phyloP scores from a whole-genome alignment of 2,329 filamentous ascomycete species.

The Pyrenochaeta sp. region DNA sequence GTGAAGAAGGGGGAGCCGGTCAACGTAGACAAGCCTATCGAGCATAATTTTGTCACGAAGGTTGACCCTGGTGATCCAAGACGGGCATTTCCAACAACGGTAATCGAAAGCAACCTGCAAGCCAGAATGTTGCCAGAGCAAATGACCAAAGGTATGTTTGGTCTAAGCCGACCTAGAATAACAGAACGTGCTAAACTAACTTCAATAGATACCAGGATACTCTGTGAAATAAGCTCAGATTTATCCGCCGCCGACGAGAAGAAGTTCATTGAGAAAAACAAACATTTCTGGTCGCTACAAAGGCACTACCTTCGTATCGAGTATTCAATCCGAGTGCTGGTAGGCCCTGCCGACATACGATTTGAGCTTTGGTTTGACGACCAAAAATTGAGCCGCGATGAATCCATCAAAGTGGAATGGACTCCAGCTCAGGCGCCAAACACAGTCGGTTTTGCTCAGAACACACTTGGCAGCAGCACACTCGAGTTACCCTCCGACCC shows the following conservation, averaged over 20 bases:
- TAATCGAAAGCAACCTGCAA: conserved; percentile 39
- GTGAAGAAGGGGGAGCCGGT: conserved; percentile 45
- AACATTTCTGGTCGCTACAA: conserved; percentile 44
- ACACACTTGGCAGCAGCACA: conserved; percentile 12
- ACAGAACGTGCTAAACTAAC: conserved; percentile 1
- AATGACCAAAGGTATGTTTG: conserved; percentile 34
- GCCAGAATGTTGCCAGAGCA: conserved; percentile 31
- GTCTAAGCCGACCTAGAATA: not conserved
- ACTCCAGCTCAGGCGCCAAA: conserved; percentile 22
- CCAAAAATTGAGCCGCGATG: conserved; percentile 43
- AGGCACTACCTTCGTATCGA: conserved; percentile 45
- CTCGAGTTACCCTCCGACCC: conserved; percentile 25
- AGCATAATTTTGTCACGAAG: conserved; percentile 44
- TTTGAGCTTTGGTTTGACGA: conserved; percentile 51
- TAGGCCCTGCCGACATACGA: conserved; percentile 48
- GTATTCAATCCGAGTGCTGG: conserved; percentile 47
- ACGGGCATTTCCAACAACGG: conserved; percentile 40
- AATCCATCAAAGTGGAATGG: conserved; percentile 48
- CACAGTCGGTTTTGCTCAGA: conserved; percentile 13
- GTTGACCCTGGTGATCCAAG: conserved; percentile 41
- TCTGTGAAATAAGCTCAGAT: conserved; percentile 48
- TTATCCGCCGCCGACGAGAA: conserved; percentile 38
- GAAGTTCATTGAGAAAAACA: conserved; percentile 47
- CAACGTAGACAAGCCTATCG: conserved; percentile 40
- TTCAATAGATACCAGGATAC: conserved; percentile 32